Evolutionary conservation across 1,284 basidiomycete genomes (phyloP), one percentile per base, ranked within the genome.

Genomic region (Tilletia setariae): DNA sequence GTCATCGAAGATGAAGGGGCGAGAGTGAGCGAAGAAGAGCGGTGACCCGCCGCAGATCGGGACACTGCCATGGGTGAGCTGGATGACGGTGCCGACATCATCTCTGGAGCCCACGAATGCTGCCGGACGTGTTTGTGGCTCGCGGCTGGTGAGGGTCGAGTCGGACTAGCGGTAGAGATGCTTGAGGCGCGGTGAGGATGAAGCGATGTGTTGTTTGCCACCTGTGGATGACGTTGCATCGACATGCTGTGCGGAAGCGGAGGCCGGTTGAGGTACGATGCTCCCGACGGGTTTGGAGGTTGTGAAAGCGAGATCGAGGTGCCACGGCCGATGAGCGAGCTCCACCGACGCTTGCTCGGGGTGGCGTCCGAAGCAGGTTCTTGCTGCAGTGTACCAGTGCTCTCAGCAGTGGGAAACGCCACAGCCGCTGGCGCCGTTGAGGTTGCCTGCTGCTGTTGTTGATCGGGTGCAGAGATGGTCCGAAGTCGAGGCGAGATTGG

Each of bases 21-120:
- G 46, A 16, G 21, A 4, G 46, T 23, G 7, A 49, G 19, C 6
- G 16, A 19, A 3, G 19, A 23, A 19, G 46, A 49, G 19, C 21
- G 46, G 6, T 49, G 46, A 6, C 7, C 19, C 16, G 46, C 19
- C 6, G 46, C 46, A 4, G 46, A 49, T 19, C 19, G 16, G 16
- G 16, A 49, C 7, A 49, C 46, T 3, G 21, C 46, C 46, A 49
- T 40, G 35, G 35, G 6, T 40, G 35, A 6, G 35, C 35, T 49
- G 7, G 46, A 49, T 16, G 46, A 49, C 7, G 46, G 19, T 16
- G 46, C 46, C 21, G 35, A 40, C 35, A 40, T 40, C 35, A 40
- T 40, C 35, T 61, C 15, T 7, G 56, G 56, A 19, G 56, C 56
- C 56, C 56, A 61, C 19, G 56, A 61, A 40, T 61, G 56, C 56